Evolutionary conservation across 441 rosid species (phyloP), one percentile per base, ranked within the genome.

Genomic region (Lagerstroemia fauriei): DNA sequence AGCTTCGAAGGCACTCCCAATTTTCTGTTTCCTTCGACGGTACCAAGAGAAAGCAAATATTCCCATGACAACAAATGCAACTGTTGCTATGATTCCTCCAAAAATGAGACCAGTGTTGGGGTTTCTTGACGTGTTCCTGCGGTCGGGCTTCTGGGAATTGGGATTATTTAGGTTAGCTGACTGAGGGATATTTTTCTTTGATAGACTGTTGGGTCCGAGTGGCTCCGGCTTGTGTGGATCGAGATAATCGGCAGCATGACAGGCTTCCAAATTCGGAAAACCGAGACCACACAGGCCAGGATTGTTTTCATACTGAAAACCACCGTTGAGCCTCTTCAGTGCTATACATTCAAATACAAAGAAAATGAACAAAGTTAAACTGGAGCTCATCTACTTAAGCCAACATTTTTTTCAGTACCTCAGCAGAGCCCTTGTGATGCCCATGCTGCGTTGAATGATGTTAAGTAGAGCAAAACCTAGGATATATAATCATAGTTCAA

Each of bases 231-330:
- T 75, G 56, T 27, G 32, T 12, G 78, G 78, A 34, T 75, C 61
- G n/a, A n/a, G n/a, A 56, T 59, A 75, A 69, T 83, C 87, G 3
- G 92, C 84, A 81, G 83, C n/a, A n/a, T n/a, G 88, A 86, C 99
- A 95, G 81, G 94, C 78, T 53, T 80, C 86, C 80, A 95, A 84
- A 47, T 89, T 38, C 65, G 84, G 29, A 86, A 93, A 95, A 57
- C 92, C 95, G 66, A 80, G 80, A 53, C 99, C 99, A 79, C 99
- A 94, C 75, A 95, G 80, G 66, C 92, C 93, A 80, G 85, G 83
- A 84, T 95, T 95, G 88, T 94, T 91, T 84, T 80, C 86, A 68
- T 86, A 94, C 75, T 87, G 75, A 88, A 95, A 95, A 3, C 94
- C 94, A 31, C 90, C 91, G 83, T 83, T 85, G 75, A 95, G 80